These are phyloP conservation scores for Suhomyces taliae DNA, from an alignment of 1,139 yeast species.

Conservation along the genomic window DNA sequence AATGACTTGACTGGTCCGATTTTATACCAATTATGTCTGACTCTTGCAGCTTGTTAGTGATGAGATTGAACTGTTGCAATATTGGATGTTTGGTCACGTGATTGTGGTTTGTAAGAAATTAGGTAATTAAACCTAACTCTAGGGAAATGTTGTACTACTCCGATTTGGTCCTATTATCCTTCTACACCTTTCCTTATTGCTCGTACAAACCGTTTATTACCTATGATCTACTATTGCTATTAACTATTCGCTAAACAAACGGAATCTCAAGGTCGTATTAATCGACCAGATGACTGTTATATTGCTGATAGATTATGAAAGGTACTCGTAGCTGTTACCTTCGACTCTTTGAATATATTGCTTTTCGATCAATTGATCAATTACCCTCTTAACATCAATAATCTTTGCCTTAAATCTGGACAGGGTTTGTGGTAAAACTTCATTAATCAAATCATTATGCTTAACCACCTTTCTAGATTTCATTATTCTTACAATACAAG, in stretches of 20 bases:
- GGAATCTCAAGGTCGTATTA: not conserved
- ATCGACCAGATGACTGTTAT: not conserved
- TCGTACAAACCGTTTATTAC: not conserved
- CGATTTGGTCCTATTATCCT: no score
- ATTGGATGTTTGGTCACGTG: no score
- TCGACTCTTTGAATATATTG: slow-evolving; percentile 81
- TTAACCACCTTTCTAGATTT: slow-evolving; percentile 81
- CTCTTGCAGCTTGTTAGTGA: no score
- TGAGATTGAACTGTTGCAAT: no score
- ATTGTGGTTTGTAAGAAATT: no score
- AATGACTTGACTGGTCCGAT: no score
- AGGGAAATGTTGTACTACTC: no score
- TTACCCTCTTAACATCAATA: slow-evolving; percentile 82
- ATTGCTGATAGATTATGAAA: slow-evolving; percentile 48
- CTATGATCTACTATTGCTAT: not conserved
- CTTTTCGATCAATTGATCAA: slow-evolving; percentile 81
- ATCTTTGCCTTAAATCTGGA: slow-evolving; percentile 84
- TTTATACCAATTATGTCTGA: no score
- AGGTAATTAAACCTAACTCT: no score
- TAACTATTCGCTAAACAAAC: not conserved
- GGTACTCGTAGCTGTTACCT: slow-evolving; percentile 73
- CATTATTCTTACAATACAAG: slow-evolving; percentile 95
- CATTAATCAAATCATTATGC: slow-evolving; percentile 81
- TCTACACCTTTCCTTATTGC: no score
- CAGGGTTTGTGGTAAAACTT: slow-evolving; percentile 83